phyloP scores from a whole-genome alignment of 2,329 filamentous ascomycete genomes.

The Aspergillus jensenii region DNA sequence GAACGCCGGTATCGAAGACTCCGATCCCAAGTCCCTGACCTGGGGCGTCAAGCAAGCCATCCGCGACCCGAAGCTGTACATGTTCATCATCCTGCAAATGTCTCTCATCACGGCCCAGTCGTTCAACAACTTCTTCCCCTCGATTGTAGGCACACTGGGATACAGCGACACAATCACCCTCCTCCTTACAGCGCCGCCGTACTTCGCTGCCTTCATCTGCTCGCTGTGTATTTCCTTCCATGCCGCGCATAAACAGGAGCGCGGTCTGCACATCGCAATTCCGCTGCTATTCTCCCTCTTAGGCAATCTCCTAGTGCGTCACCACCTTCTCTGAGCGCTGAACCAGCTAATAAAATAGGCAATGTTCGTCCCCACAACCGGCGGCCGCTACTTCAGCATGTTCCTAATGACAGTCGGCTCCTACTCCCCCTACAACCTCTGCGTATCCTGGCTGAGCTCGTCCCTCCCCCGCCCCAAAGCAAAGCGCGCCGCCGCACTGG shows the following conservation, averaged over 20 bases:
- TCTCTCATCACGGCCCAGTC: slow-evolving; percentile 1
- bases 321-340: too few species aligned
- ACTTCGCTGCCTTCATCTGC: slow-evolving; percentile 2
- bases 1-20: background rate
- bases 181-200: background rate
- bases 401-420: slow-evolving; percentile 3
- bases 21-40: background rate
- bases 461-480: background rate
- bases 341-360: background rate
- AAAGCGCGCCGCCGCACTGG: background rate
- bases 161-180: slow-evolving; percentile 3
- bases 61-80: slow-evolving; percentile 3
- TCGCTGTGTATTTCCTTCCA: slow-evolving; percentile 1
- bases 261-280: background rate
- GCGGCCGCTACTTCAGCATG: slow-evolving; percentile 7
- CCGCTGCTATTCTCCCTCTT: slow-evolving; percentile 1
- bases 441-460: background rate
- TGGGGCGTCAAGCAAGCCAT: slow-evolving; percentile 3
- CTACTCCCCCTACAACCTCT: slow-evolving; percentile 3
- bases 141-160: background rate
- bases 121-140: slow-evolving; percentile 7
- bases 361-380: slow-evolving; percentile 3
- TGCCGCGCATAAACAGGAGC: background rate
- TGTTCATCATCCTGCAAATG: slow-evolving; percentile 3
- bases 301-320: background rate